phyloP scores from a whole-genome alignment of 768 basidiomycete genomes.

The Chlorophyllum brunneum region DNA sequence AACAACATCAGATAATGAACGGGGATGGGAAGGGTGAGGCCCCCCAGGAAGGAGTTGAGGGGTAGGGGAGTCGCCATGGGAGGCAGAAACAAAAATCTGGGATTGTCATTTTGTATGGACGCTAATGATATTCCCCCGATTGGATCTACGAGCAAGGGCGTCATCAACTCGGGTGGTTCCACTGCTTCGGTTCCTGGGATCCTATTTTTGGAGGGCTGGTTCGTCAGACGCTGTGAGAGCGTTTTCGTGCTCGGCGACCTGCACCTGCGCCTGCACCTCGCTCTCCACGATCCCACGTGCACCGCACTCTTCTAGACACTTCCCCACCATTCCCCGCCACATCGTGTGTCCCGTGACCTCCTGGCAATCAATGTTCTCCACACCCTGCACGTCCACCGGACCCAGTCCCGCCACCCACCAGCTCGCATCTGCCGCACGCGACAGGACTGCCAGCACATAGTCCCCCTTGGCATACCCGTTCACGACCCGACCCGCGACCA shows the following conservation, averaged over 20 bases:
- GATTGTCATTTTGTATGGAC: conserved; percentile 1
- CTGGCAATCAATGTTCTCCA: conserved; percentile 48
- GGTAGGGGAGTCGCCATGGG: conserved; percentile 43
- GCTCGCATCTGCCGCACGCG: conserved; percentile 39
- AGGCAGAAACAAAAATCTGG: not conserved
- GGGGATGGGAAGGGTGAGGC: conserved; percentile 47
- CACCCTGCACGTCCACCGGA: conserved; percentile 40
- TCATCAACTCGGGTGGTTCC: not conserved
- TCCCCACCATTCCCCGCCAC: conserved; percentile 48
- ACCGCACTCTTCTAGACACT: conserved; percentile 34
- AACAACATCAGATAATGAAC: conserved; percentile 48
- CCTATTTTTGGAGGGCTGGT: not conserved
- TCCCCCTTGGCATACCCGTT: conserved; percentile 51
- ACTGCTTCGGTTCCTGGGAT: not conserved
- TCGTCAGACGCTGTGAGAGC: too few relatives aligned
- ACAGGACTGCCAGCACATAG: conserved; percentile 52
- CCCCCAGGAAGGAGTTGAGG: conserved; percentile 52
- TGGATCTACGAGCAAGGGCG: not conserved
- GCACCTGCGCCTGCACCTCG: conserved; percentile 33
- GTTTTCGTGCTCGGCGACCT: conserved; percentile 19
- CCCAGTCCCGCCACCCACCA: conserved; percentile 51
- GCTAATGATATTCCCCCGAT: not conserved
- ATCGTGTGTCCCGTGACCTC: conserved; percentile 47
- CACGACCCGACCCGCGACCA: conserved; percentile 48
- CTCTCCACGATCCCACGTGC: conserved; percentile 34